Conservation (phyloP, 2,329 filamentous ascomycete genomes). For the Fragosphaeria purpurea region DNA sequence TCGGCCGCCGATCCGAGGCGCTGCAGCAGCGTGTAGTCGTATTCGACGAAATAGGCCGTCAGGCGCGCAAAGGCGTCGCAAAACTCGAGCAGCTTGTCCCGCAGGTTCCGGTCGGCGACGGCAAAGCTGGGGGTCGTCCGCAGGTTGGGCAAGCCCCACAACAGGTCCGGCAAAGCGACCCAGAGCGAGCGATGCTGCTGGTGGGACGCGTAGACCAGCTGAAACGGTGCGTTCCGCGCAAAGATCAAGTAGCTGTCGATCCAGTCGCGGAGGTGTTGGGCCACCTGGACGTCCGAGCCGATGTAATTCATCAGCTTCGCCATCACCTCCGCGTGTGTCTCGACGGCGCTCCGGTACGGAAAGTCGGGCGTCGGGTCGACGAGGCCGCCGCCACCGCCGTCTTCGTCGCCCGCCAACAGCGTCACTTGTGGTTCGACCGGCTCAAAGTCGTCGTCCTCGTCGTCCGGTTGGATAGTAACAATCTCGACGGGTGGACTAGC, state of each 20-base stretch:
- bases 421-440: constrained; percentile 14
- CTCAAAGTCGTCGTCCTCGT: constrained; percentile 19
- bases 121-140: constrained; percentile 4
- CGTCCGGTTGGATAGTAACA: constrained; percentile 28
- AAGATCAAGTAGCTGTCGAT: constrained; percentile 37
- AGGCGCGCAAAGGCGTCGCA: constrained; percentile 37
- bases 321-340: constrained; percentile 20
- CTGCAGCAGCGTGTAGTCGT: constrained; percentile 34
- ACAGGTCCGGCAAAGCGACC: constrained; percentile 39
- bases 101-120: constrained; percentile 15
- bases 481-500: constrained; percentile 35
- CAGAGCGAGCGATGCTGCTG: constrained; percentile 39
- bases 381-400: constrained; percentile 12
- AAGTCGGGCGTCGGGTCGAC: constrained; percentile 36
- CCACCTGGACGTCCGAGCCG: constrained; percentile 29
- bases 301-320: constrained; percentile 18
- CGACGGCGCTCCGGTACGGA: constrained; percentile 28
- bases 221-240: constrained; percentile 23
- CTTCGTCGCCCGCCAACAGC: constrained; percentile 11
- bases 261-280: constrained; percentile 39
- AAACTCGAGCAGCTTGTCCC: constrained; percentile 25
- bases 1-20: constrained; percentile 14
- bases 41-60: constrained; percentile 39
- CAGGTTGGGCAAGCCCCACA: constrained; percentile 21
- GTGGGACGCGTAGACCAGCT: constrained; percentile 32